Base-by-base conservation (phyloP, 176 grass and related monocot species). In the Cenchrus americanus region DNA sequence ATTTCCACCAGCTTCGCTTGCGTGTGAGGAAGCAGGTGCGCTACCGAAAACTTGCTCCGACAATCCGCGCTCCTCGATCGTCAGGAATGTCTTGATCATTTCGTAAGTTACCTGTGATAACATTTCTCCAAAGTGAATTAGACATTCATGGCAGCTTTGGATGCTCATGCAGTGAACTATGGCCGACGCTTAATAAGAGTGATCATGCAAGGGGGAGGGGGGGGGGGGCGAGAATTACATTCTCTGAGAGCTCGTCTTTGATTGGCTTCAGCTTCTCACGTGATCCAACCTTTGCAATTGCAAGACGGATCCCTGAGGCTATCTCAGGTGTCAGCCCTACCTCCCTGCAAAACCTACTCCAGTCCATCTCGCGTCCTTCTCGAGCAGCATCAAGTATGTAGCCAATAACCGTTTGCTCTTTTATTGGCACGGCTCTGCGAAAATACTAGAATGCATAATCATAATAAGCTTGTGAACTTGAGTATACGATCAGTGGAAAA, bases 301-400 rank as follows among this genome's bases (percentile, higher is more conserved):
- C 91, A 69, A 48, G 44, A 74, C 27, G 72, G 44, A 98, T 91
- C 67, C 90, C 82, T 24, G 85, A 88, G 78, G 87, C 87, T 87
- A 92, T 90, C 58, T 98, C 96, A 75, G 69, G 57, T 50, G 93
- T 93, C 23, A 95, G 69, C 22, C 89, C 93, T 77, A 88, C 66
- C 76, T 91, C 89, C 78, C 85, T 66, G 47, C 91, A 98, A 62
- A 94, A 98, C 81, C 96, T 87, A 76, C 22, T 83, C 96, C 96
- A 98, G 34, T 89, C 89, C 79, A 93, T 73, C 79, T 98, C 91
- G 80, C 42, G 92, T 75, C 96, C 93, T 55, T 92, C 83, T 51
- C 85, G 71, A 66, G 93, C 96, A 72, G 96, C 96, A 62, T 93
- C 96, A 85, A 98, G 88, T 84, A 95, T 80, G 73, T 98, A 98